These are phyloP conservation scores for Colletotrichum cereale DNA, from an alignment of 2,329 filamentous ascomycete species.

Conservation along the genomic window DNA sequence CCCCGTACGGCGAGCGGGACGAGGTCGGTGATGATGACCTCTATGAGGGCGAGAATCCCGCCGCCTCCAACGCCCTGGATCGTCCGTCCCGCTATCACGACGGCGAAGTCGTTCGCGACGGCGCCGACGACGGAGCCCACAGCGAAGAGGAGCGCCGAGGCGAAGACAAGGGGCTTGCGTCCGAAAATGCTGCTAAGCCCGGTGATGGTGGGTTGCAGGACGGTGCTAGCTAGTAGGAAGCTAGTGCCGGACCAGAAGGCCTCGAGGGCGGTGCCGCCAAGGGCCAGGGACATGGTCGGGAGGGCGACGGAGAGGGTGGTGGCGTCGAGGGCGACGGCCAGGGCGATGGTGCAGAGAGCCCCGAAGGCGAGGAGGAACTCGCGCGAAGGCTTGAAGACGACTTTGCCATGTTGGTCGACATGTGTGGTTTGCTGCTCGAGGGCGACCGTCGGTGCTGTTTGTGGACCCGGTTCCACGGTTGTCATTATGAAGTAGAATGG, in stretches of 20 bases:
- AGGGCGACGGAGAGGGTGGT: slow-evolving; percentile 72
- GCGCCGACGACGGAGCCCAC: slow-evolving; percentile 57
- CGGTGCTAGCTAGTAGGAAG: slow-evolving; percentile 75
- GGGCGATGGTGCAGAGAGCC: slow-evolving; percentile 65
- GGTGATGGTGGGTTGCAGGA: slow-evolving; percentile 65
- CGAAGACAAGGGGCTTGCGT: slow-evolving; percentile 49
- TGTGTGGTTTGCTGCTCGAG: slow-evolving; percentile 14
- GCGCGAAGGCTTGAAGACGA: slow-evolving; percentile 49
- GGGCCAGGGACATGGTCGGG: slow-evolving; percentile 62
- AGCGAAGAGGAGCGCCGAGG: slow-evolving; percentile 50
- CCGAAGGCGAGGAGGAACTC: slow-evolving; percentile 62
- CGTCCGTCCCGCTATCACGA: slow-evolving; percentile 61
- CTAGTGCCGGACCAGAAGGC: slow-evolving; percentile 80
- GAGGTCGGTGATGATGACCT: slow-evolving; percentile 61
- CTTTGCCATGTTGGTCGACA: slow-evolving; percentile 38
- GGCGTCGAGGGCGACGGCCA: slow-evolving; percentile 75
- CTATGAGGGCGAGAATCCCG: slow-evolving; percentile 60
- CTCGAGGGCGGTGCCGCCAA: slow-evolving; percentile 68
- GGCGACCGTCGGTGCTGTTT: slow-evolving; percentile 8
- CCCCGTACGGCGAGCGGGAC: slow-evolving; percentile 58
- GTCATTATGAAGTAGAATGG: not conserved
- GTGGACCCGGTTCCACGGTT: slow-evolving; percentile 9
- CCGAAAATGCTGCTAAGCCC: slow-evolving; percentile 53
- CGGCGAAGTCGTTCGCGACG: slow-evolving; percentile 46
- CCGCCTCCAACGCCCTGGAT: slow-evolving; percentile 66